Evolutionary conservation across 106 monocot species (phyloP), one percentile per base, ranked within the genome.

Genomic region (Platanthera guangdongensis): DNA sequence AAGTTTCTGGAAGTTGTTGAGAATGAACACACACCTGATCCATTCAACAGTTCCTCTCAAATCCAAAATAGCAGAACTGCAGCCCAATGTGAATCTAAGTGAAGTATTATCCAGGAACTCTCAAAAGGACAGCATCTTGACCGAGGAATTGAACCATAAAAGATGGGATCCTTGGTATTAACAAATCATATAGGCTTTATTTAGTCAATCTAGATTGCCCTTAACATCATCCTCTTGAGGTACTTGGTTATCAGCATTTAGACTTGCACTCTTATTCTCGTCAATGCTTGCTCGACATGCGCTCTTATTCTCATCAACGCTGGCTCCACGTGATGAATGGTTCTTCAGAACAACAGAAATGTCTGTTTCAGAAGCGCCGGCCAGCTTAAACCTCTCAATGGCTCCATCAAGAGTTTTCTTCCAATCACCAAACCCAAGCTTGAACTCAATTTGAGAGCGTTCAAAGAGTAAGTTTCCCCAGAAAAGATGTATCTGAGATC

Each of bases 391-490:
- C 51, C 97, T 87, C 75, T 92, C 97, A 73, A 97, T 85, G 69
- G 94, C 85, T 10, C 75, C 77, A 85, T 97, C 97, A 79, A 97
- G 85, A 80, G 87, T 94, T 68, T 82, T 92, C 79, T 88, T 92
- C 94, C 94, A 97, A 60, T 85, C 87, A 78, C 77, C 80, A 59
- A 84, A 12, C 9, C 85, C 79, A 16, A 97, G 89, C 77, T 94
- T 94, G 70, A 84, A 97, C 48, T 94, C 97, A 52, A 97, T 88
- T 64, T 94, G 97, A 49, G 97, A 97, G 3, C 94, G 87, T 81
- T 97, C 97, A 82, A 97, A 97, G 16, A 94, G 88, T 94, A 97
- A 86, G 81, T 97, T 97, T 47, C 97, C 97, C 93, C 97, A 97
- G 52, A 94, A 97, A 1, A 97, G 81, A 88, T 97, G 97, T 83